phyloP scores from a whole-genome alignment of 202 grass and related monocot species.

The Panicum hallii region DNA sequence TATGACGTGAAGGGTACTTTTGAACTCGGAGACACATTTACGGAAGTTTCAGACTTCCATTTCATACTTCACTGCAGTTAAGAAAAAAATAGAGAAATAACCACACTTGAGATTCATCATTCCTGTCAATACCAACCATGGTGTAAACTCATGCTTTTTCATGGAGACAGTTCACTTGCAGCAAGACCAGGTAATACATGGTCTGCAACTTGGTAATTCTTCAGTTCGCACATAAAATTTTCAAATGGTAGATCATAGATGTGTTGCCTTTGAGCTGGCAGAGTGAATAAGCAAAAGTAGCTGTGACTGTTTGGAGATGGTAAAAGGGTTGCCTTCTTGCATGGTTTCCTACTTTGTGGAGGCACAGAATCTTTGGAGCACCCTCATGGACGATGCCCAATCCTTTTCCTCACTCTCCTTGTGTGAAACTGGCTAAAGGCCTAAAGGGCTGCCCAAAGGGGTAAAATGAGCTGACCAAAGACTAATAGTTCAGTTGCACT shows the following conservation, averaged over 20 bases:
- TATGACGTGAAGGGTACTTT: conserved; percentile 43
- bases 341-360: conserved; percentile 4
- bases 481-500: not conserved
- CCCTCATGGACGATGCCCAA: too few species aligned
- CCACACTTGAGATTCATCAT: not conserved
- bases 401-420: too few species aligned
- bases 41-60: not conserved
- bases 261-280: conserved; percentile 1
- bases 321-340: conserved; percentile 26
- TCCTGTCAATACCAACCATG: not conserved
- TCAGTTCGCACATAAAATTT: not conserved
- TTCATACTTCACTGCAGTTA: not conserved
- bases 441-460: too few species aligned
- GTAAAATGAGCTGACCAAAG: too few species aligned
- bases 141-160: conserved; percentile 36
- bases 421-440: too few species aligned
- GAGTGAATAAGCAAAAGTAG: conserved; percentile 14
- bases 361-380: conserved; percentile 36
- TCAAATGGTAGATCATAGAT: not conserved
- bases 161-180: conserved; percentile 20
- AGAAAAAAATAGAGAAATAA: not conserved
- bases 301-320: too few species aligned
- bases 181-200: conserved; percentile 1
- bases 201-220: not conserved
- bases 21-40: conserved; percentile 17